phyloP scores from a whole-genome alignment of 1,284 basidiomycete genomes.

The Ustilago shanxiensis region DNA sequence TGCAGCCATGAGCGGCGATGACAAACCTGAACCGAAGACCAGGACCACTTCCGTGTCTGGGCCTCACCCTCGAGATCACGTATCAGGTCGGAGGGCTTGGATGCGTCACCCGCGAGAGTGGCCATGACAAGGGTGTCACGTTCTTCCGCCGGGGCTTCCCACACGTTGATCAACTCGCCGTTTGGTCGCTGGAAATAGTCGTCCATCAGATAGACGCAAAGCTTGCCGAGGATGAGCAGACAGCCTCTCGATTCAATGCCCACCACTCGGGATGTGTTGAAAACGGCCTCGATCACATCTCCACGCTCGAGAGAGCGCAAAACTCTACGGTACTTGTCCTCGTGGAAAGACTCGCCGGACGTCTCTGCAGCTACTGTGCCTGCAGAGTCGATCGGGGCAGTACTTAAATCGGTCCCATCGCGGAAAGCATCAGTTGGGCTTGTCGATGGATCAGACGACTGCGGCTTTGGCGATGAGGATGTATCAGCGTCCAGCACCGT shows the following conservation, averaged over 20 bases:
- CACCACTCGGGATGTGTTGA: conserved; percentile 64
- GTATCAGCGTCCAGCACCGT: background rate
- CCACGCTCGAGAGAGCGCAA: conserved; percentile 79
- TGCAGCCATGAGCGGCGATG: conserved; percentile 62
- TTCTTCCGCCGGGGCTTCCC: conserved; percentile 84
- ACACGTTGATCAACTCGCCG: conserved; percentile 89
- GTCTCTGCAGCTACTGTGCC: conserved; percentile 14
- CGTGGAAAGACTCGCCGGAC: conserved; percentile 34
- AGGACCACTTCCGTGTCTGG: conserved; percentile 61
- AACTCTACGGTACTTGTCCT: conserved; percentile 77
- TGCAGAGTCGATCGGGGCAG: conserved; percentile 6
- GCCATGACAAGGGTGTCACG: conserved; percentile 74
- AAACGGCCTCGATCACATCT: conserved; percentile 90
- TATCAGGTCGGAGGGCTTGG: conserved; percentile 69
- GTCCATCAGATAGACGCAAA: conserved; percentile 90
- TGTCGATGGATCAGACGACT: background rate
- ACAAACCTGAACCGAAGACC: conserved; percentile 49
- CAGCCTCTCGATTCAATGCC: conserved; percentile 76
- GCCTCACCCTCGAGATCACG: conserved; percentile 45
- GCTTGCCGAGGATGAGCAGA: conserved; percentile 84
- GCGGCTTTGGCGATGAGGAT: conserved; percentile 5
- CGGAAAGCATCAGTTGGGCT: background rate
- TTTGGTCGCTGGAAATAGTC: conserved; percentile 88
- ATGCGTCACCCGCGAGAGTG: conserved; percentile 75
- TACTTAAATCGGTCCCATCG: background rate